phyloP scores from a whole-genome alignment of 108 stramenopile species.

The Skeletonema grethae region DNA sequence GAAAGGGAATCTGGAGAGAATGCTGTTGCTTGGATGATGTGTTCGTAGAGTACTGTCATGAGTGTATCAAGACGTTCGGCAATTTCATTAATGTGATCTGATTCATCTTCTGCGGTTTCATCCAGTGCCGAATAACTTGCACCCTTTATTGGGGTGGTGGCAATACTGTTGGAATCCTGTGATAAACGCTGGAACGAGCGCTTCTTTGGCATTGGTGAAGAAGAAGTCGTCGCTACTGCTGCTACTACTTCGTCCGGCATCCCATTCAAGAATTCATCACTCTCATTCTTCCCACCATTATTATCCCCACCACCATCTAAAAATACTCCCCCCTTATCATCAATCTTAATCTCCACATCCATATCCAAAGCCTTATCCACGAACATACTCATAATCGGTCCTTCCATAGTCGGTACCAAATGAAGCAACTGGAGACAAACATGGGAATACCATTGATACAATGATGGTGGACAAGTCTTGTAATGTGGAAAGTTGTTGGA shows the following conservation, averaged over 20 bases:
- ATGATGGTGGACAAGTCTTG: conserved; percentile 33
- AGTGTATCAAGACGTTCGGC: conserved; percentile 46
- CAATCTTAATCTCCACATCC: conserved; percentile 97
- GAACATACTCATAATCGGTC: conserved; percentile 58
- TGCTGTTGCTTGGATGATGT: conserved; percentile 27
- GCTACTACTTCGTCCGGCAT: not conserved
- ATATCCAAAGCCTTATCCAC: conserved; percentile 93
- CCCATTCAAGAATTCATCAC: conserved; percentile 5
- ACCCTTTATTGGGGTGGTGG: not conserved
- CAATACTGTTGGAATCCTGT: not conserved
- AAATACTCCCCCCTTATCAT: conserved; percentile 79
- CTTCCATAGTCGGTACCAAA: conserved; percentile 45
- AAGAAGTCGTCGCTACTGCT: not conserved
- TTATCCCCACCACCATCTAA: conserved; percentile 61
- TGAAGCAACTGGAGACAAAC: conserved; percentile 44
- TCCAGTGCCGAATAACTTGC: not conserved
- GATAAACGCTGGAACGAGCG: conserved; percentile 37
- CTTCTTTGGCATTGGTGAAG: conserved; percentile 18
- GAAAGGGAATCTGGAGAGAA: conserved; percentile 34
- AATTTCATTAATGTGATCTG: conserved; percentile 33
- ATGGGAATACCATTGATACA: conserved; percentile 46
- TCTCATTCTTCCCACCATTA: not conserved
- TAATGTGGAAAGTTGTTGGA: conserved; percentile 46
- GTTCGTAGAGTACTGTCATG: conserved; percentile 39
- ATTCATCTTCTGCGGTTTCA: conserved; percentile 14